Conservation (phyloP, 2,329 filamentous ascomycete species). For the Neonectria faginata region DNA sequence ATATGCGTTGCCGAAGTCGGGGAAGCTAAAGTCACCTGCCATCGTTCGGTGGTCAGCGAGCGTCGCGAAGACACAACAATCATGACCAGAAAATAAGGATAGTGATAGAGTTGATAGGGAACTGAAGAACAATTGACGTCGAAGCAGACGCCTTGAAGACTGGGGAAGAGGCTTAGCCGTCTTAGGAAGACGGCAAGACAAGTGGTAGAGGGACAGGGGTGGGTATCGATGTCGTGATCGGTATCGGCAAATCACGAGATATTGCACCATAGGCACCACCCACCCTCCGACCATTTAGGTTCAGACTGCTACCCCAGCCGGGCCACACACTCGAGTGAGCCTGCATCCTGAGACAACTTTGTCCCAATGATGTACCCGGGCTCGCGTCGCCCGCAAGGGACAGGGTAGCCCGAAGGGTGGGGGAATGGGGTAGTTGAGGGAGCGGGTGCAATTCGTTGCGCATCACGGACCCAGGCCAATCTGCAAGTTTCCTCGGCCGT, state of each 20-base stretch:
- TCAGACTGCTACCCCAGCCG: conserved; percentile 32
- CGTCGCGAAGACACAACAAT: conserved; percentile 35
- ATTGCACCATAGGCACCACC: conserved; percentile 70
- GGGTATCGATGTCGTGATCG: conserved; percentile 45
- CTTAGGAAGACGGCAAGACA: conserved; percentile 44
- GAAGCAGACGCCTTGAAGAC: conserved; percentile 35
- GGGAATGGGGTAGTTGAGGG: conserved; percentile 21
- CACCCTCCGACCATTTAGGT: conserved; percentile 51
- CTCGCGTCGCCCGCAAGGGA: conserved; percentile 30
- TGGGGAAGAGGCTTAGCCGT: conserved; percentile 43
- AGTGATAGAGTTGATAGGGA: conserved; percentile 32
- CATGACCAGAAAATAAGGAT: conserved; percentile 37
- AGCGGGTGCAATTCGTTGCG: conserved; percentile 32
- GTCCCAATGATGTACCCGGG: conserved; percentile 35
- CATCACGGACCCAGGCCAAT: conserved; percentile 29
- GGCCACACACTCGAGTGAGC: conserved; percentile 40
- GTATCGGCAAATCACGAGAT: conserved; percentile 64
- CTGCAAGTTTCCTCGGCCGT: conserved; percentile 29
- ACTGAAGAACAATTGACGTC: conserved; percentile 39
- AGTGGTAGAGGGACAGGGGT: conserved; percentile 40
- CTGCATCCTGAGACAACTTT: conserved; percentile 39
- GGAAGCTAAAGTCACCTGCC: conserved; percentile 69
- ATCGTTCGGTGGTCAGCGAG: conserved; percentile 53
- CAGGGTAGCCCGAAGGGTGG: conserved; percentile 35
- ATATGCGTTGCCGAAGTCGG: conserved; percentile 66